Evolutionary conservation across 768 basidiomycete genomes (phyloP), one percentile per base, ranked within the genome.

Genomic region (Panus rudis): DNA sequence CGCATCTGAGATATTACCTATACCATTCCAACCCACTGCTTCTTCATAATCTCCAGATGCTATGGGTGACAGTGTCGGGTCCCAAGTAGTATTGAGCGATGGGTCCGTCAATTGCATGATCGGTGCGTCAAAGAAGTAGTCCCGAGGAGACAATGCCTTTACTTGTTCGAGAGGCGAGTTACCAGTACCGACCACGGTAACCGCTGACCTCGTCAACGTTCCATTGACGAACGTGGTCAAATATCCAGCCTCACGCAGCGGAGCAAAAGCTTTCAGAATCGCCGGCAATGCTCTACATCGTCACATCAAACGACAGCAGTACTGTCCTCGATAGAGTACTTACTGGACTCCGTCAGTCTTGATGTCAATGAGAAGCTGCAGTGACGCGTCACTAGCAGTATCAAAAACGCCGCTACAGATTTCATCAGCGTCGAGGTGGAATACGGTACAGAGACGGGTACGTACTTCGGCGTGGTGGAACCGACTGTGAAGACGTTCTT

Each of bases 41-140:
- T 53, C 50, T 14, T 47, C 65, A 48, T 68, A 76, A 54, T 75
- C 70, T 10, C 70, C 69, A 41, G 73, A 75, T 2, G 75, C 75
- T n/a, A 75, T 42, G 2, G 74, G 74, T 10, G 74, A 63, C 19
- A 77, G 46, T 1, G 64, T 66, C 6, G 57, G 48, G 42, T 67
- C 63, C 63, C 66, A 74, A 10, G 63, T 67, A 19, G 60, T 63
- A 44, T 68, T 69, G 7, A 59, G 43, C 2, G 59, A 55, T 13
- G 60, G 58, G 45, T 61, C 60, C 26, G 50, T 58, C 16, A 76
- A 61, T 21, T 58, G 60, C n/a, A 60, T 63, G 42, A 76, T 58
- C 6, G 72, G 75, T 17, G 70, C 75, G 50, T 77, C 73, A 55
- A 72, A 75, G 56, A 77, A 75, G 37, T 71, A 56, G 50, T 75